Percentiles rank a stretch among this genome's conserved stretches.
Conservation (phyloP, 176 grass and related monocot genomes). For the Lolium perenne region DNA sequence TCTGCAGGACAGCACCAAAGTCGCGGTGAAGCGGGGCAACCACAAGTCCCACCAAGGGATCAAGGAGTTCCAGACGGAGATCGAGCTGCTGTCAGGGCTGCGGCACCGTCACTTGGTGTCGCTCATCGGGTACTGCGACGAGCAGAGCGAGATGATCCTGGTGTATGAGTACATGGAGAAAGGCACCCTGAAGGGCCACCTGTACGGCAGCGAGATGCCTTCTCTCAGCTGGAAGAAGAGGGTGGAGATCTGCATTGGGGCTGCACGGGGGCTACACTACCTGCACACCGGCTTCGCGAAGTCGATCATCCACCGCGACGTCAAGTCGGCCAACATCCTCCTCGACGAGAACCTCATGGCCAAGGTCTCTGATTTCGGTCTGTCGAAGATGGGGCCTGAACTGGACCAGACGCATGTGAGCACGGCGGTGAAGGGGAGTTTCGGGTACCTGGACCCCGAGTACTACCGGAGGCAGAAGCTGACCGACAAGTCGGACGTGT, state of each 20-base stretch:
- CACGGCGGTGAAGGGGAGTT: constrained; percentile 93
- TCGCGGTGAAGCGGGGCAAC: constrained; percentile 95
- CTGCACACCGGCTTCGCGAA: constrained; percentile 91
- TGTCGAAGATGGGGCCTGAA: constrained; percentile 90
- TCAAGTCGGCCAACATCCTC: constrained; percentile 97
- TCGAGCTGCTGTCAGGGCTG: constrained; percentile 86
- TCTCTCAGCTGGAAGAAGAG: constrained; percentile 83
- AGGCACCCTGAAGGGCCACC: constrained; percentile 83
- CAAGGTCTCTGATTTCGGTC: constrained; percentile 95
- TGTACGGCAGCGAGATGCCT: constrained; percentile 73
- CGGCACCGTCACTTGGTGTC: constrained; percentile 92
- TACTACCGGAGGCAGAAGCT: constrained; percentile 94
- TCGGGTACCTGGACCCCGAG: constrained; percentile 94
- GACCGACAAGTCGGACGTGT: constrained; percentile 95
- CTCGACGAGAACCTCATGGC: constrained; percentile 87
- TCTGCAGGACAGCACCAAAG: constrained; percentile 66
- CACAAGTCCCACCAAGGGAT: constrained; percentile 91
- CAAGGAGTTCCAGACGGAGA: constrained; percentile 88
- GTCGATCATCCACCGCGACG: constrained; percentile 93
- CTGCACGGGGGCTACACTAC: constrained; percentile 95
- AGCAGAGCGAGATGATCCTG: constrained; percentile 89
- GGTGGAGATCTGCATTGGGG: constrained; percentile 93
- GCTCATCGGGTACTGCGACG: constrained; percentile 91
- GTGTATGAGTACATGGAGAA: constrained; percentile 99
- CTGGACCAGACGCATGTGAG: constrained; percentile 94